phyloP scores from a whole-genome alignment of 495 filamentous ascomycete genomes.

The Tuber calosporum region DNA sequence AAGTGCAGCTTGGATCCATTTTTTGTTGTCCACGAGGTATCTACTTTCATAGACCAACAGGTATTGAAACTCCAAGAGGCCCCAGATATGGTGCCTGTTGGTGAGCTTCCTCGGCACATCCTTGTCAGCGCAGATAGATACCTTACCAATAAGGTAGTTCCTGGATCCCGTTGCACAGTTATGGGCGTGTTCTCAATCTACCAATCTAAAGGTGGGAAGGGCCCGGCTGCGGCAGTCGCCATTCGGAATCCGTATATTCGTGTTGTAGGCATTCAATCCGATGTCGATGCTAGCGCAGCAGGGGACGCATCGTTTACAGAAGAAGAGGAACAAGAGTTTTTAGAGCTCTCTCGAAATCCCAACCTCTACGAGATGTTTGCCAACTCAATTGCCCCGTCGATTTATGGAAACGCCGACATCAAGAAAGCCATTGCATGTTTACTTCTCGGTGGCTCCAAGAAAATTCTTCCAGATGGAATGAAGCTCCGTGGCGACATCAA shows the following conservation, averaged over 20 bases:
- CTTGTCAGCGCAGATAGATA: constrained; percentile 93
- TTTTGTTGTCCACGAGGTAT: constrained; percentile 88
- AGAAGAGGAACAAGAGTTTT: constrained; percentile 94
- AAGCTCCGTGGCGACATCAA: constrained; percentile 97
- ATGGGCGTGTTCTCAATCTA: constrained; percentile 99
- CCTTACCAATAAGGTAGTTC: constrained; percentile 90
- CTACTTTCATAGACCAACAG: constrained; percentile 94
- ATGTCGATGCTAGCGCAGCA: constrained; percentile 83
- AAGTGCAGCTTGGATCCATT: constrained; percentile 92
- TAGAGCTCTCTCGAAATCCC: constrained; percentile 82
- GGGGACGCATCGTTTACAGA: constrained; percentile 81
- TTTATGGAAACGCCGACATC: constrained; percentile 93
- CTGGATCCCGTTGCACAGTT: constrained; percentile 85
- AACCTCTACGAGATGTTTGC: constrained; percentile 88
- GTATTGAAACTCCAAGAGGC: constrained; percentile 98
- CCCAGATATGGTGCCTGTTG: constrained; percentile 94
- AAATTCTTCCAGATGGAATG: constrained; percentile 98
- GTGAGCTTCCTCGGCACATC: constrained; percentile 90
- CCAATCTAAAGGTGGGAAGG: constrained; percentile 79
- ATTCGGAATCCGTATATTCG: constrained; percentile 96
- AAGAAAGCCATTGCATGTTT: constrained; percentile 98
- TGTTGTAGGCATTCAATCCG: constrained; percentile 83
- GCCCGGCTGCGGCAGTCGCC: constrained; percentile 72
- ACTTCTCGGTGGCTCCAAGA: constrained; percentile 92
- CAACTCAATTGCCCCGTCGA: constrained; percentile 91